Evolutionary conservation across 345 rosid genomes (phyloP).

Genomic region (Salix viminalis): DNA sequence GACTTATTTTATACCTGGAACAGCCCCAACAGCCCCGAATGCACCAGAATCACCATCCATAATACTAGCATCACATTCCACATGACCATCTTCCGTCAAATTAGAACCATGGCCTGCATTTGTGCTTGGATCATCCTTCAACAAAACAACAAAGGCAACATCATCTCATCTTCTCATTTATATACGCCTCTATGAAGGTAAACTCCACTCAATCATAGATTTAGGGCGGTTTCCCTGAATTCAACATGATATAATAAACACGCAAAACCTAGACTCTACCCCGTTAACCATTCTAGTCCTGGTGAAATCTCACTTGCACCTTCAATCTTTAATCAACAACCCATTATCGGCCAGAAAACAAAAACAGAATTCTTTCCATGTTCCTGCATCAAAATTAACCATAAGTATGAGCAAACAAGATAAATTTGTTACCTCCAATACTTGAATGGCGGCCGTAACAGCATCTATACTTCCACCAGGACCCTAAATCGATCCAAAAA

Average conservation of each 20-base stretch:
- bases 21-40: slow-evolving; percentile 97
- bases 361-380: no score
- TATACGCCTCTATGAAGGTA: neutral
- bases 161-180: neutral
- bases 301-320: slow-evolving; percentile 4
- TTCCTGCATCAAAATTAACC: neutral
- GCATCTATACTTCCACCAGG: slow-evolving; percentile 70
- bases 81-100: slow-evolving; percentile 84
- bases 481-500: slow-evolving; percentile 35
- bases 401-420: neutral
- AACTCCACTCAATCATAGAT: neutral
- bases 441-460: slow-evolving; percentile 78
- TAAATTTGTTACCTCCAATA: slow-evolving; percentile 59
- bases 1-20: slow-evolving; percentile 50
- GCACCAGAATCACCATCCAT: slow-evolving; percentile 85
- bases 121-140: slow-evolving; percentile 78
- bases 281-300: neutral
- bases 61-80: slow-evolving; percentile 90
- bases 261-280: neutral
- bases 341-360: neutral
- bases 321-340: neutral
- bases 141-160: neutral
- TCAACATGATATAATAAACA: neutral
- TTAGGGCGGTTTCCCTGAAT: neutral
- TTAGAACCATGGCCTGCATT: slow-evolving; percentile 97